phyloP scores from a whole-genome alignment of 352 stramenopile genomes.

The Pythium monospermum region DNA sequence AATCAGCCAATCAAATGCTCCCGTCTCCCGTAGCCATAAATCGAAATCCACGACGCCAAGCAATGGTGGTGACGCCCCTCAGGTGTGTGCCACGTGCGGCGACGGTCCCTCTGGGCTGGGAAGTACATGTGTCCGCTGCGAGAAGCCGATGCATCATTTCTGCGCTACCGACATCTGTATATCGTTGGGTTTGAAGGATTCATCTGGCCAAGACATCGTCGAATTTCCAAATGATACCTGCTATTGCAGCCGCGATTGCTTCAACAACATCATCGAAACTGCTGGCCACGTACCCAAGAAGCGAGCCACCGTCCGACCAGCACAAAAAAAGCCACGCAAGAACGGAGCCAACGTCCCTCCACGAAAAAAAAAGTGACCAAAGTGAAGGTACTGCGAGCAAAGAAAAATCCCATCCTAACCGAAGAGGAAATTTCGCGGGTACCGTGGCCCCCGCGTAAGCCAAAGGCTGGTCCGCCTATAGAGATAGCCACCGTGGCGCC shows the following conservation, averaged over 20 bases:
- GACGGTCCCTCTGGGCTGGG: neutral
- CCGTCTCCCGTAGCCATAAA: no score
- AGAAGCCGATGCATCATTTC: slow-evolving; percentile 12
- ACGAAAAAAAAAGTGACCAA: neutral
- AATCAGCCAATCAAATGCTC: no score
- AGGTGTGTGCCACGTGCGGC: slow-evolving; percentile 5
- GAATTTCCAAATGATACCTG: slow-evolving; percentile 12
- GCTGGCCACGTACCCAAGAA: slow-evolving; percentile 1
- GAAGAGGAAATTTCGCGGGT: neutral
- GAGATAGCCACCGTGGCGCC: no score
- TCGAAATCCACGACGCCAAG: no score
- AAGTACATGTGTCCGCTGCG: neutral
- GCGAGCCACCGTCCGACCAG: neutral
- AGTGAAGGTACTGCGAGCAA: neutral
- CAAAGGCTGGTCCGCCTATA: no score
- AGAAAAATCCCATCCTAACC: neutral
- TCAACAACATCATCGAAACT: neutral
- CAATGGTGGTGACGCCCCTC: no score
- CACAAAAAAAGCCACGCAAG: neutral
- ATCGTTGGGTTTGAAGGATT: slow-evolving; percentile 3
- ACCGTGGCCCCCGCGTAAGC: neutral
- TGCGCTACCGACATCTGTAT: slow-evolving; percentile 6
- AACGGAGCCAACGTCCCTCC: no score
- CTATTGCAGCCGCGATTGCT: slow-evolving; percentile 8
- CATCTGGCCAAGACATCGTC: neutral